These are phyloP conservation scores for Mycena vulgaris DNA, from an alignment of 768 basidiomycete species.

Conservation along the genomic window DNA sequence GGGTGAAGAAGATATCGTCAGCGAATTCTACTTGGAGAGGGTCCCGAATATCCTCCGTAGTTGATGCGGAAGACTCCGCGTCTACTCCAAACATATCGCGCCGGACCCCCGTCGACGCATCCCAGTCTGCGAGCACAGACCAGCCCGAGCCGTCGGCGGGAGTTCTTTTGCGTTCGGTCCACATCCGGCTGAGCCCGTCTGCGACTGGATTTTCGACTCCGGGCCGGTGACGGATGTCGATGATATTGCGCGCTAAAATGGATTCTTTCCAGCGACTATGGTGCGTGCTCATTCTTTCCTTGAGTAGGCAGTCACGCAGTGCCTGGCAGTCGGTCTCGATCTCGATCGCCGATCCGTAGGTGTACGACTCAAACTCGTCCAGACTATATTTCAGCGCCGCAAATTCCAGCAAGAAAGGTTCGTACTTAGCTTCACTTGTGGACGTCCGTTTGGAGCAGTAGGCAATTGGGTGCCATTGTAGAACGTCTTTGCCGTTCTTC, in stretches of 20 bases:
- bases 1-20: conserved; percentile 33
- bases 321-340: too few relatives aligned
- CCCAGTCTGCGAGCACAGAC: conserved; percentile 49
- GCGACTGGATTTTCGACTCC: conserved; percentile 42
- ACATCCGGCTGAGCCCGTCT: conserved; percentile 44
- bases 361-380: conserved; percentile 40
- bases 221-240: conserved; percentile 16
- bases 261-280: conserved; percentile 50
- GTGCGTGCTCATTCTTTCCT: conserved; percentile 34
- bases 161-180: conserved; percentile 18
- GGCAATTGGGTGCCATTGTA: conserved; percentile 47
- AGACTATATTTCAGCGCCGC: conserved; percentile 30
- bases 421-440: conserved; percentile 47
- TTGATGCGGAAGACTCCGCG: too few relatives aligned
- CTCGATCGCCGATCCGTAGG: conserved; percentile 46
- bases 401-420: conserved; percentile 53
- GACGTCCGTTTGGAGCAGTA: conserved; percentile 56
- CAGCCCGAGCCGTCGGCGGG: conserved; percentile 32
- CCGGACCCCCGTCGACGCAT: conserved; percentile 34
- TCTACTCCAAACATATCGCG: not conserved
- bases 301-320: conserved; percentile 41
- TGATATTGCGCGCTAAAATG: conserved; percentile 42
- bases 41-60: too few relatives aligned
- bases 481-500: conserved; percentile 35
- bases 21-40: conserved; percentile 29